Conservation (phyloP, 208 protist genomes). For the Lotmaria passim region DNA sequence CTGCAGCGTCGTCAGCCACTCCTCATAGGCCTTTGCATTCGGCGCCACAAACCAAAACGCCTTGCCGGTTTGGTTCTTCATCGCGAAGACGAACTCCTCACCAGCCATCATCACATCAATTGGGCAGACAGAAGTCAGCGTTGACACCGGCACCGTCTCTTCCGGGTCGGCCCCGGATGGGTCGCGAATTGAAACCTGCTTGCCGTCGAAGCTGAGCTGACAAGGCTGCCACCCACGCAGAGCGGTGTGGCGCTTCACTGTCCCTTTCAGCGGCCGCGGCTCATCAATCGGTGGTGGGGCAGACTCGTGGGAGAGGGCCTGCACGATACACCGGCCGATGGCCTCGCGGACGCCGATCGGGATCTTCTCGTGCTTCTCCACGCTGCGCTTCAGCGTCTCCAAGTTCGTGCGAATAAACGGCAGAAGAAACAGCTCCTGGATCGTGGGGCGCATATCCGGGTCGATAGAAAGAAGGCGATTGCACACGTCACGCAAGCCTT, state of each 20-base stretch:
- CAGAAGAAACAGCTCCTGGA: constrained; percentile 68
- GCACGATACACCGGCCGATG: constrained; percentile 67
- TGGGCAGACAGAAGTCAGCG: no score
- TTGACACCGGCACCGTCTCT: no score
- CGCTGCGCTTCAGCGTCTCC: constrained; percentile 74
- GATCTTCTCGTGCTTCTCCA: constrained; percentile 72
- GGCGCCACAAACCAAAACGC: no score
- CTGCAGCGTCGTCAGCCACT: constrained; percentile 67
- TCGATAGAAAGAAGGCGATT: constrained; percentile 73
- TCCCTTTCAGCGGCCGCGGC: constrained; percentile 46
- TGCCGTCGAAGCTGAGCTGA: no score
- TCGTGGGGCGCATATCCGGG: constrained; percentile 59
- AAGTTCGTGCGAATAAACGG: constrained; percentile 70
- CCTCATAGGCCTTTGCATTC: no score
- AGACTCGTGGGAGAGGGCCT: constrained; percentile 52
- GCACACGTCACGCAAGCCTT: no score
- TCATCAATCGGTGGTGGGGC: constrained; percentile 16
- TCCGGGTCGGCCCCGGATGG: no score
- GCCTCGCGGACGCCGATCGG: constrained; percentile 57
- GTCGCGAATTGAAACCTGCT: no score
- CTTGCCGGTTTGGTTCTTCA: no score
- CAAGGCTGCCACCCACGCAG: no score
- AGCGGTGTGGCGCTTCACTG: constrained; percentile 66
- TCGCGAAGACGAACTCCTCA: no score
- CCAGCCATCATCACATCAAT: no score